phyloP scores from a whole-genome alignment of 257 asterid genomes.

The Petrea volubilis region DNA sequence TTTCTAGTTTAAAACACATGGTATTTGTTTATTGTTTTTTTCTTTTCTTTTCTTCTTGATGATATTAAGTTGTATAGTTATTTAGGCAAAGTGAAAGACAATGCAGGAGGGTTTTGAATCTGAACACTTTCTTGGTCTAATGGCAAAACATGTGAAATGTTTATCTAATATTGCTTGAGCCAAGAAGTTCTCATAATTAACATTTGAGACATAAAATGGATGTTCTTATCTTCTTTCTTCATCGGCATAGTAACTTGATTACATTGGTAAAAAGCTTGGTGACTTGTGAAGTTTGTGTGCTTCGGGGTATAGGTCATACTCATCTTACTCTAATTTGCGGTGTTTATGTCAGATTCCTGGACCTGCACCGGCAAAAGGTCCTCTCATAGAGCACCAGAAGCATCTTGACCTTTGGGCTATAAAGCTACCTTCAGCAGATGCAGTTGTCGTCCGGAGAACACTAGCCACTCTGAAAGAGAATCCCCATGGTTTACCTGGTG shows the following conservation, averaged over 20 bases:
- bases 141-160: no score
- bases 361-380: not conserved
- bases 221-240: not conserved
- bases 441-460: constrained; percentile 74
- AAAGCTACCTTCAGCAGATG: constrained; percentile 83
- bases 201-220: not conserved
- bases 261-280: not conserved
- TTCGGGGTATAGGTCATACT: no score
- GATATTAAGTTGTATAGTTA: no score
- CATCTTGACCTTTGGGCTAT: constrained; percentile 72
- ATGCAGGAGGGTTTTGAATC: no score
- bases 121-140: no score
- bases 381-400: constrained; percentile 42
- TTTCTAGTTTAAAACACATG: no score
- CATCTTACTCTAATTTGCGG: not conserved
- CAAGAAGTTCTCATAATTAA: no score
- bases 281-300: no score
- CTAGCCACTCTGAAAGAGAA: constrained; percentile 51
- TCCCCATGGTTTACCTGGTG: constrained; percentile 70
- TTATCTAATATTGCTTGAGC: no score
- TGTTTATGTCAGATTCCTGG: constrained; percentile 63
- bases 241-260: not conserved
- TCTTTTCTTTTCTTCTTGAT: no score
- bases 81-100: no score
- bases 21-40: no score